phyloP scores from a whole-genome alignment of 2,329 filamentous ascomycete genomes.

The Fusarium longipes region DNA sequence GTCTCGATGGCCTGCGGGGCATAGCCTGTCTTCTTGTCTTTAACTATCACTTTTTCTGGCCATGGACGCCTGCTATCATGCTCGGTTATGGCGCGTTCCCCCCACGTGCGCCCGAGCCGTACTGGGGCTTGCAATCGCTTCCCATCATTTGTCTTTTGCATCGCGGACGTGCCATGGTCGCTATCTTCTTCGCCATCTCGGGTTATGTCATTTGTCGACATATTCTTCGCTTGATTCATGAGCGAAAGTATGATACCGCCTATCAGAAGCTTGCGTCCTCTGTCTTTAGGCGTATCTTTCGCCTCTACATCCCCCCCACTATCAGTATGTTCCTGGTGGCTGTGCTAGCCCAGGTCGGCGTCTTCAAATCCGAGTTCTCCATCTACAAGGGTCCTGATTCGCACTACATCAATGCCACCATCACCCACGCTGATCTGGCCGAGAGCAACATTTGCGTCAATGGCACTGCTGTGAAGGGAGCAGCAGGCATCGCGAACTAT shows the following conservation, averaged over 20 bases:
- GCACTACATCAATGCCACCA: slow-evolving; percentile 54
- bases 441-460: slow-evolving; percentile 45
- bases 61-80: slow-evolving; percentile 55
- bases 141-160: slow-evolving; percentile 56
- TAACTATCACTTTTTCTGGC: slow-evolving; percentile 58
- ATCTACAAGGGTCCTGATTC: slow-evolving; percentile 55
- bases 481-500: slow-evolving; percentile 46
- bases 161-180: slow-evolving; percentile 56
- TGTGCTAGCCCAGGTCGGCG: slow-evolving; percentile 53
- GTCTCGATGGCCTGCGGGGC: slow-evolving; percentile 56
- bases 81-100: slow-evolving; percentile 54
- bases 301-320: slow-evolving; percentile 55
- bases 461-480: slow-evolving; percentile 45
- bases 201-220: slow-evolving; percentile 57
- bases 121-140: slow-evolving; percentile 48
- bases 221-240: slow-evolving; percentile 52
- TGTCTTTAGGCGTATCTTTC: slow-evolving; percentile 54
- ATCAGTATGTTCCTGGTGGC: slow-evolving; percentile 56
- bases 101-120: slow-evolving; percentile 51
- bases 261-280: slow-evolving; percentile 53
- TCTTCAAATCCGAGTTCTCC: slow-evolving; percentile 50
- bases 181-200: slow-evolving; percentile 58
- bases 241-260: slow-evolving; percentile 51
- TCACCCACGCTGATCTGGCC: slow-evolving; percentile 41
- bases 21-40: slow-evolving; percentile 57